Evolutionary conservation across 306 rosid genomes (phyloP).

Genomic region (Hippophae rhamnoides): DNA sequence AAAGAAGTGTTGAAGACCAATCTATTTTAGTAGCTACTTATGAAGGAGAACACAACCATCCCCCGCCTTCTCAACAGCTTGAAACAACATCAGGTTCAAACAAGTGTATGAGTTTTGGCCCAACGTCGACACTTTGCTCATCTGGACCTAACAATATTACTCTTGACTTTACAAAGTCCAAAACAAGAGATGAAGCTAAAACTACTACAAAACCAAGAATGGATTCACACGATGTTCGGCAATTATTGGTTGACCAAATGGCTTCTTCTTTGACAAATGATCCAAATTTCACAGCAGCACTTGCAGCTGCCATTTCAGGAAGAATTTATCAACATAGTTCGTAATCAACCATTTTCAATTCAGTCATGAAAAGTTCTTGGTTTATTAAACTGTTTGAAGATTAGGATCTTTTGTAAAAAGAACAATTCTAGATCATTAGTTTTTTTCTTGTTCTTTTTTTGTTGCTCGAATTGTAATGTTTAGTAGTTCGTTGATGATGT

Average conservation of each 20-base stretch:
- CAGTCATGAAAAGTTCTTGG: constrained; percentile 7
- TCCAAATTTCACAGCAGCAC: constrained; percentile 86
- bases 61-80: constrained; percentile 44
- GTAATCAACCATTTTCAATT: constrained; percentile 16
- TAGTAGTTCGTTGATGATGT: background rate
- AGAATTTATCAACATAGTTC: constrained; percentile 33
- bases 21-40: constrained; percentile 80
- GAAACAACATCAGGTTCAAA: constrained; percentile 49
- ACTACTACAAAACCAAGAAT: constrained; percentile 25
- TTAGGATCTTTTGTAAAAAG: constrained; percentile 59
- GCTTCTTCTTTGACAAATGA: constrained; percentile 88
- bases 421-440: constrained; percentile 9
- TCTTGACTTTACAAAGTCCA: constrained; percentile 55
- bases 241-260: constrained; percentile 83
- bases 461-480: constrained; percentile 13
- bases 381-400: constrained; percentile 7
- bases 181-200: constrained; percentile 21
- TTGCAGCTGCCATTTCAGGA: constrained; percentile 90
- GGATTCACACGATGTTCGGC: constrained; percentile 45
- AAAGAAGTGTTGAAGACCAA: constrained; percentile 93
- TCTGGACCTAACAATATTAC: constrained; percentile 36
- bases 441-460: too few relatives aligned
- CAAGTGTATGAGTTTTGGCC: constrained; percentile 26
- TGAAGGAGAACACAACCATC: constrained; percentile 96
- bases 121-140: constrained; percentile 42